Percentiles rank a stretch among this genome's conserved stretches.
phyloP scores from a whole-genome alignment of 2,329 filamentous ascomycete species.

The Fusarium sp. region DNA sequence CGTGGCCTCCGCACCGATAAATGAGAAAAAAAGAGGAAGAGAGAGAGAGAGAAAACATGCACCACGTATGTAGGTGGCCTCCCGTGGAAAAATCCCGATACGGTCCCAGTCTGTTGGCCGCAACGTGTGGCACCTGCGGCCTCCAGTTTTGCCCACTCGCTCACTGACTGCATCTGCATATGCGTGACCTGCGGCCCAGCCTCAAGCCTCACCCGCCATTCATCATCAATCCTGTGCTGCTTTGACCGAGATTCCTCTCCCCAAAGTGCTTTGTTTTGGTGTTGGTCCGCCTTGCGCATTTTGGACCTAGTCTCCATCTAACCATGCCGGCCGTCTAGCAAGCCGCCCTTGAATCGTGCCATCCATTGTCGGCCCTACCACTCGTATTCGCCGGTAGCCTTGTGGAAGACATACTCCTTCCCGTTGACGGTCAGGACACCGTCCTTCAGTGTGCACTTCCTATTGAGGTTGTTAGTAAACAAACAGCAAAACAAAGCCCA shows the following conservation, averaged over 20 bases:
- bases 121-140: constrained; percentile 29
- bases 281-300: constrained; percentile 6
- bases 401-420: constrained; percentile 98
- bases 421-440: constrained; percentile 93
- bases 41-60: neutral
- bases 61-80: constrained; percentile 7
- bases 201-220: constrained; percentile 7
- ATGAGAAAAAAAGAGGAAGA: neutral
- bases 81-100: constrained; percentile 20
- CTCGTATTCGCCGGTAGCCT: constrained; percentile 96
- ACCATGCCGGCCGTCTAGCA: neutral
- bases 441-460: constrained; percentile 98
- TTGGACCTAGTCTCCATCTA: constrained; percentile 8
- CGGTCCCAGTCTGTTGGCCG: constrained; percentile 42
- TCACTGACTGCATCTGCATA: constrained; percentile 10
- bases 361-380: constrained; percentile 70
- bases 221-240: neutral
- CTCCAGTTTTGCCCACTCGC: constrained; percentile 10
- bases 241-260: neutral
- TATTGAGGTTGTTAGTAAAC: constrained; percentile 45
- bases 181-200: constrained; percentile 22
- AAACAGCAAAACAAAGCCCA: neutral
- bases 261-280: constrained; percentile 21
- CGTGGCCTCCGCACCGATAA: constrained; percentile 2
- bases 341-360: neutral